Percentiles rank a stretch among this genome's conserved stretches.
phyloP scores from a whole-genome alignment of 805 yeast species.

The Saccharomycopsis fodiens region DNA sequence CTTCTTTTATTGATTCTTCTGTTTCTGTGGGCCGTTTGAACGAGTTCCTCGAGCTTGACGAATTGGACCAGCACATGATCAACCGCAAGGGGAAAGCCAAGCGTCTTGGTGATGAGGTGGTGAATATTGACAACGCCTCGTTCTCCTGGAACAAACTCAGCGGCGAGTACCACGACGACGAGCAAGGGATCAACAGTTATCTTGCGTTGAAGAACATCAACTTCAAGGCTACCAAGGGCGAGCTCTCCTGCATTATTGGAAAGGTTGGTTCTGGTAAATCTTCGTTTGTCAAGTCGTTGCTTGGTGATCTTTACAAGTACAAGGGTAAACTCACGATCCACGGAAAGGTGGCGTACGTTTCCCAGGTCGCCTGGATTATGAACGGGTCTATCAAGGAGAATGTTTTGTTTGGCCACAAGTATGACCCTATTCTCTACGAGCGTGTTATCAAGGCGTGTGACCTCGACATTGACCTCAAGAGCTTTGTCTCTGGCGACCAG shows the following conservation, averaged over 20 bases:
- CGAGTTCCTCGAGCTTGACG: constrained; percentile 64
- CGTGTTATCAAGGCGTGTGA: constrained; percentile 86
- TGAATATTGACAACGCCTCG: constrained; percentile 55
- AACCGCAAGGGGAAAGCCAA: constrained; percentile 38
- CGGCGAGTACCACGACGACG: constrained; percentile 30
- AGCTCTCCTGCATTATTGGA: constrained; percentile 80
- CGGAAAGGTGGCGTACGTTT: constrained; percentile 82
- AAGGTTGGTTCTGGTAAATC: constrained; percentile 89
- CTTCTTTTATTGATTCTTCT: constrained; percentile 81
- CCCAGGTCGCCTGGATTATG: constrained; percentile 96
- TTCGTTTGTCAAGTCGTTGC: constrained; percentile 65
- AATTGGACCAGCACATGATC: constrained; percentile 77
- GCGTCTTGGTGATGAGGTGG: constrained; percentile 59
- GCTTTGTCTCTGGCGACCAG: constrained; percentile 80
- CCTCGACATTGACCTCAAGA: constrained; percentile 64
- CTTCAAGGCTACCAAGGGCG: constrained; percentile 62
- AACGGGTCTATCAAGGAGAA: constrained; percentile 90
- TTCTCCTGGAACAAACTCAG: constrained; percentile 75
- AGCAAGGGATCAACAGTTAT: background rate
- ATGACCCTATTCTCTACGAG: constrained; percentile 73
- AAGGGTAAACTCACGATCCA: constrained; percentile 64
- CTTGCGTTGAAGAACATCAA: constrained; percentile 56
- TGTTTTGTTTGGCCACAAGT: constrained; percentile 81
- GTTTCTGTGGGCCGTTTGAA: constrained; percentile 73
- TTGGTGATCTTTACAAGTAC: constrained; percentile 76